Base-by-base conservation (phyloP, 2,329 filamentous ascomycete species). In the Fusarium sp. region DNA sequence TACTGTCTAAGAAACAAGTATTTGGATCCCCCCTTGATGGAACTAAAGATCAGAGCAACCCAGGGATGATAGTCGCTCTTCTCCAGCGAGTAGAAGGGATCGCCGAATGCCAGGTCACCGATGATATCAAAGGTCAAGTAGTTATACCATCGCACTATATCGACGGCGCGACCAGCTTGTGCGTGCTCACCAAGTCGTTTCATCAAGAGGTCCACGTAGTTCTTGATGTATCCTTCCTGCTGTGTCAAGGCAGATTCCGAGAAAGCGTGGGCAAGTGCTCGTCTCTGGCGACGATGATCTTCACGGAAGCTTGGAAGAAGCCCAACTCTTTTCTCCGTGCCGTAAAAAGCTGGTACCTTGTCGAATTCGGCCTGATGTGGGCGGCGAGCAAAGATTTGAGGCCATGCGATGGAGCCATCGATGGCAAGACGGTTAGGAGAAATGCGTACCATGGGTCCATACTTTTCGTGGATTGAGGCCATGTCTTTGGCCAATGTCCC, bases 371-470 rank as follows among this genome's bases (percentile, higher is more conserved):
- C 18, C 16, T 64, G 40, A 11, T 52, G 16, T 6, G 11, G 10
- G 11, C 47, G 22, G 2, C 11, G 11, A n/a, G 47, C 47, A 18
- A 16, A 52, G 47, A 52, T n/a, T 29, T 52, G 22, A 24, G 18
- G 18, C 22, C 47, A 52, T 2, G 60, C 66, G n/a, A 64, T 59
- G 5, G 47, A 42, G 20, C 62, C 66, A 20, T 68, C 61, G 29
- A 64, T 38, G 5, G 66, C 66, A 16, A 68, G 60, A 18, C 62
- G 59, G 11, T 68, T 68, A 6, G 66, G 66, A 2, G 52, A 52
- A 64, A 68, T 64, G 10, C 66, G 54, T 13, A 68, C 47, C 2
- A 64, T 31, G 16, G 62, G 38, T 11, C 66, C 66, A 24, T 67
- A 67, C 35, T 67, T 58, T 18, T 40, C 16, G 18, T 58, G 60